A percentile compares a stretch with the other conserved stretches of the same genome.
phyloP scores from a whole-genome alignment of 441 rosid genomes.

The Populus hybrid region DNA sequence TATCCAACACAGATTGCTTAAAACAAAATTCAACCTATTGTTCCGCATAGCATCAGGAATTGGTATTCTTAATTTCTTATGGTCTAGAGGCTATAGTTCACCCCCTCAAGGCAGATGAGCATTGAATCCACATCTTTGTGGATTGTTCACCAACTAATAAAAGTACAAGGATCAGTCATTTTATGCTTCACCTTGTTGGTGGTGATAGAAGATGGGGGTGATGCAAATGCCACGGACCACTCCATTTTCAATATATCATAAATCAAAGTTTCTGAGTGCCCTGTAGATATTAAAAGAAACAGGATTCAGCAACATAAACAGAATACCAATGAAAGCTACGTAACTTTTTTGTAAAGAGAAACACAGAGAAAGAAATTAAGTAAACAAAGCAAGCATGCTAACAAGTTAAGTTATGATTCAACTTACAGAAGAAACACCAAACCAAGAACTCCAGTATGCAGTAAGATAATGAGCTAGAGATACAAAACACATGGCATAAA shows the following conservation, averaged over 20 bases:
- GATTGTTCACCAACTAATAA: not conserved
- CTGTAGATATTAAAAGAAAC: slow-evolving; percentile 35
- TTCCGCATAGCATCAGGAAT: not conserved
- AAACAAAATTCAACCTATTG: not conserved
- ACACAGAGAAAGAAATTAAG: not conserved
- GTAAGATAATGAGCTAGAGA: not conserved
- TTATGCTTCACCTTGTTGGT: slow-evolving; percentile 59
- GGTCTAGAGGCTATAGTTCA: not conserved
- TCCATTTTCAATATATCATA: slow-evolving; percentile 74
- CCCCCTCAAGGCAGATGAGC: not conserved
- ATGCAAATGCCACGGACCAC: slow-evolving; percentile 78
- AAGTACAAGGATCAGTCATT: not conserved
- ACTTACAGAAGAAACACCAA: not conserved
- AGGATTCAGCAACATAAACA: not conserved
- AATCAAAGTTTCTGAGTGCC: slow-evolving; percentile 82
- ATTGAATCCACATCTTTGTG: not conserved
- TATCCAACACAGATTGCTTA: not conserved
- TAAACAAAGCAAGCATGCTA: not conserved
- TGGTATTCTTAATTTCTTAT: not conserved
- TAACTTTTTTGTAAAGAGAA: not conserved
- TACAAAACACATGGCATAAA: not conserved
- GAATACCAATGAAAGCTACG: not conserved
- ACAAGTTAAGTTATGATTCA: not conserved
- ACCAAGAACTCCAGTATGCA: not conserved
- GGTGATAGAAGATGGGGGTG: slow-evolving; percentile 73